These are phyloP conservation scores for Ophiostoma tasmaniense DNA, from an alignment of 2,329 filamentous ascomycete species.

Conservation along the genomic window DNA sequence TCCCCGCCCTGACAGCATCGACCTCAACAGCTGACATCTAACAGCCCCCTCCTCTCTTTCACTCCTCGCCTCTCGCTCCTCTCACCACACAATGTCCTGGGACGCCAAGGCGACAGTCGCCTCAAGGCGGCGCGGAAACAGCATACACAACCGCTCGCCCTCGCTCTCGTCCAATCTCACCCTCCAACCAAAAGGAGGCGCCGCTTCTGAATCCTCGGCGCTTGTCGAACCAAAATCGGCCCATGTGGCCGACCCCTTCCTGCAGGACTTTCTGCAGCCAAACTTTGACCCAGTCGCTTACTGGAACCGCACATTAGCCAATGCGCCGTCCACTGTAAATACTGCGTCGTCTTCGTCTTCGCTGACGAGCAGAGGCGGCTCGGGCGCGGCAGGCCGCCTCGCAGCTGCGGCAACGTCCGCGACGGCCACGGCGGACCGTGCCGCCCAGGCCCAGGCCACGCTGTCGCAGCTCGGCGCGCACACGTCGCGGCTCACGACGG, in stretches of 20 bases:
- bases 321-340: slow-evolving; percentile 31
- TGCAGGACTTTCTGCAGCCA: slow-evolving; percentile 66
- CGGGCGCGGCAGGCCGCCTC: slow-evolving; percentile 14
- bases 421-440: slow-evolving; percentile 40
- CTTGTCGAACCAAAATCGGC: slow-evolving; percentile 39
- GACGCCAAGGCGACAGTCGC: slow-evolving; percentile 28
- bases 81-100: slow-evolving; percentile 29
- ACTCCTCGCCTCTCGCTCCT: background rate
- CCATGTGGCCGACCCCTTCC: slow-evolving; percentile 62
- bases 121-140: slow-evolving; percentile 39
- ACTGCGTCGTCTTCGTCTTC: no score
- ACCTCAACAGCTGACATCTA: background rate
- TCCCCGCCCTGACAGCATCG: background rate
- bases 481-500: slow-evolving; percentile 70
- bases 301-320: slow-evolving; percentile 70
- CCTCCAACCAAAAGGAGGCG: slow-evolving; percentile 29
- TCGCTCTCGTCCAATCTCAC: slow-evolving; percentile 30
- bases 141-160: slow-evolving; percentile 31
- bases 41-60: no score
- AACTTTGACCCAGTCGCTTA: slow-evolving; percentile 83
- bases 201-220: background rate
- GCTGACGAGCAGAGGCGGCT: background rate
- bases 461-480: slow-evolving; percentile 83
- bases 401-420: slow-evolving; percentile 17
- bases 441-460: slow-evolving; percentile 72